Conservation (phyloP, 768 basidiomycete genomes). For the Mycena haematopus region DNA sequence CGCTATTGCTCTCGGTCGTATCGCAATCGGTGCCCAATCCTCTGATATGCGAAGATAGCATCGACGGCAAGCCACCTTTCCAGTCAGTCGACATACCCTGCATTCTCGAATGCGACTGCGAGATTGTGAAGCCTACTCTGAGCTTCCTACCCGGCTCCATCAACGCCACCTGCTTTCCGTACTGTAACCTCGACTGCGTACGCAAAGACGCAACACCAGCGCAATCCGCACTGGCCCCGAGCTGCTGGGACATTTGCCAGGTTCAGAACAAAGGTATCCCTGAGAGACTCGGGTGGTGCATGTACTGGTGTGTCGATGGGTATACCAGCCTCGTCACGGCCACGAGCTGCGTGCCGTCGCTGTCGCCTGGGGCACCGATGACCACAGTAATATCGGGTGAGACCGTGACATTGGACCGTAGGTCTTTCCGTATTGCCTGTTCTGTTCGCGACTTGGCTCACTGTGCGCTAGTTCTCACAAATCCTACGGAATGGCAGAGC, state of each 20-base stretch:
- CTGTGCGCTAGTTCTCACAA: not conserved
- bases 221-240: not conserved
- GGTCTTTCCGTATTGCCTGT: not conserved
- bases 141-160: not conserved
- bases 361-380: not conserved
- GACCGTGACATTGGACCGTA: not conserved
- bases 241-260: constrained; percentile 3
- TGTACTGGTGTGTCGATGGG: constrained; percentile 7
- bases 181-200: constrained; percentile 3
- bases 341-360: not conserved
- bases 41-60: constrained; percentile 4
- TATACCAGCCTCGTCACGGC: constrained; percentile 5
- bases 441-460: not conserved
- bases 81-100: constrained; percentile 1
- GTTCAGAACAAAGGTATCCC: not conserved
- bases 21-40: constrained; percentile 2
- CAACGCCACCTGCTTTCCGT: constrained; percentile 1
- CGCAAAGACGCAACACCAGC: not conserved
- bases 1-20: not conserved
- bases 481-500: not conserved
- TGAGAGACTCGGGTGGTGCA: not conserved
- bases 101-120: not conserved
- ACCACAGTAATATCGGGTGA: not conserved
- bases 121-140: not conserved
- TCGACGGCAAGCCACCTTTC: constrained; percentile 2